Conservation (phyloP, 164 flowering plant genomes). For the Dillenia turbinata region DNA sequence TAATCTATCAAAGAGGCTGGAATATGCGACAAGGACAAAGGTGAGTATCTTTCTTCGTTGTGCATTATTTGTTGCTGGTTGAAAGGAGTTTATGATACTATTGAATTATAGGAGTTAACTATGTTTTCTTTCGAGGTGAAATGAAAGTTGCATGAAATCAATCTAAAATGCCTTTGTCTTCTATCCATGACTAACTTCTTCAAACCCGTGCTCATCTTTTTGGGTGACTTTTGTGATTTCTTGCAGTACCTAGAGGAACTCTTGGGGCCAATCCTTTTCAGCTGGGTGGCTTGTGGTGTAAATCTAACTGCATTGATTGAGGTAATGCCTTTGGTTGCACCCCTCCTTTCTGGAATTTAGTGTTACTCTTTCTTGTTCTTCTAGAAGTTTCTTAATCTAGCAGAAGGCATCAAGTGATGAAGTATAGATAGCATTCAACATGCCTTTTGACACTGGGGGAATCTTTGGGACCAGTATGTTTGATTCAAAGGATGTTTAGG, state of each 20-base stretch:
- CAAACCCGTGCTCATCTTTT: slow-evolving; percentile 4
- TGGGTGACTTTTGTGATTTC: neutral
- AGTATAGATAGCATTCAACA: too few relatives aligned
- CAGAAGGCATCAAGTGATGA: neutral
- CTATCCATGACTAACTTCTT: slow-evolving; percentile 1
- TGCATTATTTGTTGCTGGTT: neutral
- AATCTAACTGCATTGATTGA: slow-evolving; percentile 74
- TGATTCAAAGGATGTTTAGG: too few relatives aligned
- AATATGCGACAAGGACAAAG: slow-evolving; percentile 59
- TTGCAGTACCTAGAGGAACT: slow-evolving; percentile 84
- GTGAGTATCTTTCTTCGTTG: slow-evolving; percentile 20
- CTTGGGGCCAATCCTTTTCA: slow-evolving; percentile 67
- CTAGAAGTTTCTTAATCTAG: neutral
- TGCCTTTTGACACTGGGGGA: too few relatives aligned
- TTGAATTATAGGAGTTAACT: too few relatives aligned
- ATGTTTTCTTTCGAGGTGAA: too few relatives aligned
- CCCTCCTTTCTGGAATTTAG: too few relatives aligned
- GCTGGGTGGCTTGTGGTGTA: slow-evolving; percentile 82
- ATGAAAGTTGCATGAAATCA: too few relatives aligned
- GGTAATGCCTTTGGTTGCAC: slow-evolving; percentile 31
- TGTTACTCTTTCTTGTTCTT: neutral
- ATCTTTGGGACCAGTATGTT: too few relatives aligned
- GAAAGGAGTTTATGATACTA: neutral
- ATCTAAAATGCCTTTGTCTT: neutral
- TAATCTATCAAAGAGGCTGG: slow-evolving; percentile 59